Percentiles rank a stretch among this genome's conserved stretches.
Evolutionary conservation across 2,329 filamentous ascomycete genomes (phyloP).

Genomic region (Didymella exigua): DNA sequence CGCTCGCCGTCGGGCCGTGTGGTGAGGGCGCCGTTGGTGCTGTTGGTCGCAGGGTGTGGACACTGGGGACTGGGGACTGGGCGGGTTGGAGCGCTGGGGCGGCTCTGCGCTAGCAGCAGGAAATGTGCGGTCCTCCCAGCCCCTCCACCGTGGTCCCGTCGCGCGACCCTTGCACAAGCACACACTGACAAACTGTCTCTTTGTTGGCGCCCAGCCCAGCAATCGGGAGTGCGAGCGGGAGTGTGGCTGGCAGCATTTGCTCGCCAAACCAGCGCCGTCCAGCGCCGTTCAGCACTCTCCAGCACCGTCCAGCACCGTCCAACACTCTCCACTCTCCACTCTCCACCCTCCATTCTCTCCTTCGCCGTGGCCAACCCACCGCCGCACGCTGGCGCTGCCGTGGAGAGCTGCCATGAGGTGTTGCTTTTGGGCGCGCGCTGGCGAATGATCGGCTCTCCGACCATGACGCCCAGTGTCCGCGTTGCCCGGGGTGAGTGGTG

Average conservation of each 20-base stretch:
- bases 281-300: too few species aligned
- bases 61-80: too few species aligned
- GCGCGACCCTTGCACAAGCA: constrained; percentile 6
- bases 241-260: constrained; percentile 14
- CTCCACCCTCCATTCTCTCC: too few species aligned
- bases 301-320: too few species aligned
- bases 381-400: neutral
- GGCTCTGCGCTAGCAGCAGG: constrained; percentile 2
- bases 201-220: constrained; percentile 6
- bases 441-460: too few species aligned
- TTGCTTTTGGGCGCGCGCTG: too few species aligned
- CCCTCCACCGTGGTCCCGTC: constrained; percentile 13
- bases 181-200: neutral
- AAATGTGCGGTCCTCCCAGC: constrained; percentile 6
- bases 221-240: too few species aligned
- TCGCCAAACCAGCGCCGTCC: too few species aligned
- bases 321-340: too few species aligned
- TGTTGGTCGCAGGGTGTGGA: neutral
- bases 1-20: constrained; percentile 1
- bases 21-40: neutral
- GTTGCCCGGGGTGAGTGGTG: neutral
- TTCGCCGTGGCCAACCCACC: too few species aligned
- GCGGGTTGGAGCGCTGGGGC: neutral
- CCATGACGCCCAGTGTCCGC: constrained; percentile 1
- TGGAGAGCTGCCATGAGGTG: neutral